Evolutionary conservation across 2,329 filamentous ascomycete genomes (phyloP).

Genomic region (Delphinella strobiligena): DNA sequence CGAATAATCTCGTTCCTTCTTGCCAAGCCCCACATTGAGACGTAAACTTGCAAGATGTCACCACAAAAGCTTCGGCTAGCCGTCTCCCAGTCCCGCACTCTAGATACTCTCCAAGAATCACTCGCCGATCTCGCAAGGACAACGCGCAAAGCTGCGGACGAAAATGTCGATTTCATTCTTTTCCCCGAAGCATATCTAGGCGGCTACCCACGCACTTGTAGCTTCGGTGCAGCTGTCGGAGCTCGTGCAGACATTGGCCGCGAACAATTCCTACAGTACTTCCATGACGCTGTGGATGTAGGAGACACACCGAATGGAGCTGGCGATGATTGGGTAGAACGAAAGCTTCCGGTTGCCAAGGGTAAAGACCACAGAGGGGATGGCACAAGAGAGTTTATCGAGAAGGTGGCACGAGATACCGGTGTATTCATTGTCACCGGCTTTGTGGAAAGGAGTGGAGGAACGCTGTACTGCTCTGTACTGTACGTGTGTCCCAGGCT

Average conservation of each 20-base stretch:
- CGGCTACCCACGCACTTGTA: conserved; percentile 73
- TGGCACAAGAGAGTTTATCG: conserved; percentile 69
- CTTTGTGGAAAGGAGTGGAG: conserved; percentile 65
- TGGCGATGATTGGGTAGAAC: conserved; percentile 58
- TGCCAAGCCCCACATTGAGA: no score
- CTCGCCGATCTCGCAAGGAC: conserved; percentile 53
- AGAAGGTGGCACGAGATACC: conserved; percentile 61
- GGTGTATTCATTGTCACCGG: conserved; percentile 75
- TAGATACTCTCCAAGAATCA: conserved; percentile 42
- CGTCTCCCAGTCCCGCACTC: conserved; percentile 36
- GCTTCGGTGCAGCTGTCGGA: conserved; percentile 66
- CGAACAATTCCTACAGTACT: conserved; percentile 75
- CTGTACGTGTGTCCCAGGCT: conserved; percentile 67
- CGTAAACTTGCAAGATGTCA: neutral
- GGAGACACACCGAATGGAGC: conserved; percentile 65
- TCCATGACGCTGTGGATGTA: conserved; percentile 65
- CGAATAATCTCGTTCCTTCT: no score
- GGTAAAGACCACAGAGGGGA: conserved; percentile 46
- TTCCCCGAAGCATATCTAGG: conserved; percentile 90
- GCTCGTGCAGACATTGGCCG: conserved; percentile 55
- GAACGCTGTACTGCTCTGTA: conserved; percentile 71
- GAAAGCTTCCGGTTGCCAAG: conserved; percentile 42
- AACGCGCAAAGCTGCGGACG: conserved; percentile 49
- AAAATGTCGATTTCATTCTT: conserved; percentile 57
- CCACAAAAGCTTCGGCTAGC: conserved; percentile 33